A percentile compares a stretch with the other conserved stretches of the same genome.
These are phyloP conservation scores for Trichoderma polysporum DNA, from an alignment of 2,329 filamentous ascomycete genomes.

Conservation along the genomic window DNA sequence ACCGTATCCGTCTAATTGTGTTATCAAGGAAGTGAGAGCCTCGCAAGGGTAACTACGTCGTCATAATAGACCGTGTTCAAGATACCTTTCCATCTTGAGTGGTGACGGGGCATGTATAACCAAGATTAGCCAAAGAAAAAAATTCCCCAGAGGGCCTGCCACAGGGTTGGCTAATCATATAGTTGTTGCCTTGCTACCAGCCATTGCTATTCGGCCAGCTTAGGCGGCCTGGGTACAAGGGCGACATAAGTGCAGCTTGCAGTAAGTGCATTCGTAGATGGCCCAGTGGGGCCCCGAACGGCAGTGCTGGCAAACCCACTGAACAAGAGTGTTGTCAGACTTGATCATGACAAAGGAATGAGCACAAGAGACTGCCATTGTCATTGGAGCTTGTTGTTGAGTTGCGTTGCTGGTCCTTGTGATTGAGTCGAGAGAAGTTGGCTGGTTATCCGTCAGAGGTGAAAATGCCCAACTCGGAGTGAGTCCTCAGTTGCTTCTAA, in stretches of 20 bases:
- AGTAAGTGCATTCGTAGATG: slow-evolving; percentile 69
- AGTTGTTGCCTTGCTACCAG: neutral
- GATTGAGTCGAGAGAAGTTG: neutral
- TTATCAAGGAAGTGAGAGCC: neutral
- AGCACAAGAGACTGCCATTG: slow-evolving; percentile 56
- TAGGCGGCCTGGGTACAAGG: slow-evolving; percentile 49
- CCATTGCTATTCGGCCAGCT: neutral
- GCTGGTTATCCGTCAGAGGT: neutral
- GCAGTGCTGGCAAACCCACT: slow-evolving; percentile 66
- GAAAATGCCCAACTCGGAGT: neutral
- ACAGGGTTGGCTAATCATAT: neutral
- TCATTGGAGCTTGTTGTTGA: slow-evolving; percentile 18
- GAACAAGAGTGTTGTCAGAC: slow-evolving; percentile 62
- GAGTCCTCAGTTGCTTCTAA: neutral
- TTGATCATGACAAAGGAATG: slow-evolving; percentile 67
- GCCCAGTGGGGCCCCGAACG: slow-evolving; percentile 65
- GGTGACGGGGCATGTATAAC: neutral
- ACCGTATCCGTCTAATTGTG: neutral
- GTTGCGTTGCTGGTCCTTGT: neutral
- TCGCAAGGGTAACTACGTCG: neutral
- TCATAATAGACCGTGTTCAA: neutral
- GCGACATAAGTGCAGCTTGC: slow-evolving; percentile 64
- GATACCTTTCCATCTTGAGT: neutral
- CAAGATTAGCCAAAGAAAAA: neutral
- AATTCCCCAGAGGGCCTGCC: neutral